Evolutionary conservation across 1,284 basidiomycete species (phyloP).

Genomic region (Sanghuangporus sanghuang): DNA sequence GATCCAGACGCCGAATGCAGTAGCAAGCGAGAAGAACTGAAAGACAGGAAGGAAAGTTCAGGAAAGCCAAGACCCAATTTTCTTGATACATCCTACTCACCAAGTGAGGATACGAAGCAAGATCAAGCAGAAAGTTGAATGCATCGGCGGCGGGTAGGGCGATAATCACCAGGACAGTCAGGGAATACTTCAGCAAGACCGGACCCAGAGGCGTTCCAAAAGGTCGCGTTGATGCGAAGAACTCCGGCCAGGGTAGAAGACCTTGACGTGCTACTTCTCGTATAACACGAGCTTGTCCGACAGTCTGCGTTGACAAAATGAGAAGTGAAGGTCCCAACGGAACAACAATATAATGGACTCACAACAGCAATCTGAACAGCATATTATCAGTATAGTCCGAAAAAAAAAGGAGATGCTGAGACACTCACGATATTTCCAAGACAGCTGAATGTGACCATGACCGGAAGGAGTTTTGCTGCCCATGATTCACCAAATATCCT

Average conservation of each 20-base stretch:
- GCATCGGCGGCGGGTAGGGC: conserved; percentile 51
- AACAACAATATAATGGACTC: conserved; percentile 1
- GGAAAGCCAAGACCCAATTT: conserved; percentile 15
- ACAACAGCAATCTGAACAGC: conserved; percentile 24
- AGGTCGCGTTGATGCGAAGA: conserved; percentile 40
- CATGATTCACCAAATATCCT: conserved; percentile 41
- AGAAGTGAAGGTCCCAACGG: not conserved
- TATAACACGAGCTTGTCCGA: conserved; percentile 42
- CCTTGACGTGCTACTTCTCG: conserved; percentile 37
- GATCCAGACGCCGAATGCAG: conserved; percentile 36
- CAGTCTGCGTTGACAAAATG: conserved; percentile 21
- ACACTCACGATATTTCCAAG: conserved; percentile 36
- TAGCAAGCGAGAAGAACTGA: conserved; percentile 35
- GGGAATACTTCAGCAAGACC: conserved; percentile 39
- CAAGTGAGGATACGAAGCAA: conserved; percentile 25
- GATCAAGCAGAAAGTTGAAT: conserved; percentile 39
- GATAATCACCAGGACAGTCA: conserved; percentile 48
- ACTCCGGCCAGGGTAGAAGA: conserved; percentile 36
- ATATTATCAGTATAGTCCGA: not conserved
- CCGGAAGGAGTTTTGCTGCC: conserved; percentile 34
- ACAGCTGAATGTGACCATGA: conserved; percentile 38
- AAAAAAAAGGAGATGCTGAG: not conserved
- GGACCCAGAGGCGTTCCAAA: conserved; percentile 44
- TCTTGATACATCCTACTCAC: conserved; percentile 19
- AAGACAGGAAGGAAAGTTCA: conserved; percentile 28